Evolutionary conservation across 179 eudicot species (phyloP), one percentile per base, ranked within the genome.

Genomic region (Spergularia azorica): DNA sequence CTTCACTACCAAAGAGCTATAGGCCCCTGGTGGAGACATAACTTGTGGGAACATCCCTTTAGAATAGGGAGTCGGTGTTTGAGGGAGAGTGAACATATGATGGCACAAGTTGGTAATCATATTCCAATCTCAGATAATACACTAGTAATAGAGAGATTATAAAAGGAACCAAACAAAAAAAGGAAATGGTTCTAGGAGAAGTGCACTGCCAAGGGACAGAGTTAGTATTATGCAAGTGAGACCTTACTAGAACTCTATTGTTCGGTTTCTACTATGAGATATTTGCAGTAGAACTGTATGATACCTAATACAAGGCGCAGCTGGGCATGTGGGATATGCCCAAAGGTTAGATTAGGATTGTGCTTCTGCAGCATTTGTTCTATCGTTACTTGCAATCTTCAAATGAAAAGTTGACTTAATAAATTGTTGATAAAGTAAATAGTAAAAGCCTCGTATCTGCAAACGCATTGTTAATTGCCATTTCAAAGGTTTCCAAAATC

Each of bases 401-500:
- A 32, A 63, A 32, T 3, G 10, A 63, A 32, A 63, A 9, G 17
- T 63, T 56, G 7, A 16, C 4, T 14, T 56, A 13, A 57, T n/a
- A 16, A n/a, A 12, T 5, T 5, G 60, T 4, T 14, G 11, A 5
- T 43, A 11, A 63, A 63, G 38, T 11, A 15, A 63, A 63, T 8
- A 32, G 12, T 36, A 38, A 63, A 14, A 2, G 20, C 9, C 64
- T 61, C 3, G 60, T 46, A 26, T 41, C 11, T 9, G 26, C 2
- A 63, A 16, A 57, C 26, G 32, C 61, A 63, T 14, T 75, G 11
- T 14, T 73, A 48, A 39, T 56, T 52, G 57, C 71, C 5, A 48
- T 18, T 56, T 68, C 41, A 68, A 21, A 68, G 13, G 10, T 26
- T 70, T 36, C 73, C 54, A 54, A 43, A 32, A 14, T 70, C 61